phyloP scores from a whole-genome alignment of 768 basidiomycete species.

The Termitomyces sp. region DNA sequence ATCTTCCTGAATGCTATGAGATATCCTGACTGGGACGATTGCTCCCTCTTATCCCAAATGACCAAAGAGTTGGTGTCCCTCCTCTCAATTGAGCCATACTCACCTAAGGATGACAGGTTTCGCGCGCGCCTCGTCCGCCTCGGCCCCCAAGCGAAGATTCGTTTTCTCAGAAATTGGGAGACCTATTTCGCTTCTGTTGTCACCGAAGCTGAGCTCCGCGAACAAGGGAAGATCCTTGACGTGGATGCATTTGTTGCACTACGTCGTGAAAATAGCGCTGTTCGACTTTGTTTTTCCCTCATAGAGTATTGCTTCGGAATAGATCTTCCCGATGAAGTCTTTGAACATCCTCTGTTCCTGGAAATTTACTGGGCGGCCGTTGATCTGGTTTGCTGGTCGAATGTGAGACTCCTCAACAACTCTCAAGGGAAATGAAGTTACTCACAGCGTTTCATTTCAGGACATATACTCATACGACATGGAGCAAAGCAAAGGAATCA shows the following conservation, averaged over 20 bases:
- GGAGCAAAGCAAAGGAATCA: conserved; percentile 62
- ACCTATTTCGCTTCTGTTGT: conserved; percentile 54
- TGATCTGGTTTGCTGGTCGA: conserved; percentile 67
- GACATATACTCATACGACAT: conserved; percentile 71
- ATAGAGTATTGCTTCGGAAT: conserved; percentile 56
- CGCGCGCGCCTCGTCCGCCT: conserved; percentile 38
- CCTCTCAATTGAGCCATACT: background rate
- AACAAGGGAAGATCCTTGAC: conserved; percentile 47
- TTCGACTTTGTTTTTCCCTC: conserved; percentile 56
- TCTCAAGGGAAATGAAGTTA: background rate
- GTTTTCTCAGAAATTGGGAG: conserved; percentile 48
- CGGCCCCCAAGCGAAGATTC: conserved; percentile 39
- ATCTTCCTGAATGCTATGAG: conserved; percentile 48
- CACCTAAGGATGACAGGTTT: conserved; percentile 34
- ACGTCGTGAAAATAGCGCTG: conserved; percentile 66
- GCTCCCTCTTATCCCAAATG: conserved; percentile 50
- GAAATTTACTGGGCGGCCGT: conserved; percentile 51
- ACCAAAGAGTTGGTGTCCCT: conserved; percentile 48
- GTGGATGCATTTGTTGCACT: conserved; percentile 47
- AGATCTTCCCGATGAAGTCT: conserved; percentile 58
- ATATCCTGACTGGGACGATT: conserved; percentile 46
- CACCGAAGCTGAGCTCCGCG: conserved; percentile 57
- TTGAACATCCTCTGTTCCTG: conserved; percentile 48
- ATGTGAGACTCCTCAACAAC: conserved; percentile 37
- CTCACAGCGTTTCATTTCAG: conserved; percentile 23